Conservation (phyloP, 2,329 filamentous ascomycete species). For the Sporothrix phasma region DNA sequence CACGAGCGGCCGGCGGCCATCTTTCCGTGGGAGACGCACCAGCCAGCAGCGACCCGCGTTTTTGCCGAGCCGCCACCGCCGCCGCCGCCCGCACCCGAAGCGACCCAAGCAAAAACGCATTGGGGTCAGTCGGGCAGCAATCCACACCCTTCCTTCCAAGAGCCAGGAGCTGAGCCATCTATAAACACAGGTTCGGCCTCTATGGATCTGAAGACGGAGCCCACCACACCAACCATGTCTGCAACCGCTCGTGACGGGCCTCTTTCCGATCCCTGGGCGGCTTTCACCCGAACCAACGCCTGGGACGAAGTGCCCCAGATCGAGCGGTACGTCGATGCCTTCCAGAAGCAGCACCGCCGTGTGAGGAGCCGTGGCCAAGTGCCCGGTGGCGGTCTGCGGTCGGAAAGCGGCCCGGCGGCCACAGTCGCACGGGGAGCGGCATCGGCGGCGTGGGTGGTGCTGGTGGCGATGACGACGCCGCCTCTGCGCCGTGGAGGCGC, state of each 20-base stretch:
- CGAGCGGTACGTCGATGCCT: constrained; percentile 69
- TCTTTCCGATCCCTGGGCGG: constrained; percentile 56
- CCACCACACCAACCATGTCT: constrained; percentile 39
- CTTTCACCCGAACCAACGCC: constrained; percentile 69
- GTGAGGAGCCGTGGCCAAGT: constrained; percentile 25
- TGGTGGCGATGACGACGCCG: constrained; percentile 5
- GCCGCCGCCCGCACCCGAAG: constrained; percentile 7
- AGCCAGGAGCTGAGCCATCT: constrained; percentile 25
- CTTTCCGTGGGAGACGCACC: constrained; percentile 81
- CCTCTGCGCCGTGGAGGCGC: constrained; percentile 24
- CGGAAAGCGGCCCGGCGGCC: constrained; percentile 24
- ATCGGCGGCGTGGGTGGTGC: background rate
- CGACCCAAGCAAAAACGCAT: constrained; percentile 23
- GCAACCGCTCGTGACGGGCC: constrained; percentile 33
- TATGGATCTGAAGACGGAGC: constrained; percentile 31
- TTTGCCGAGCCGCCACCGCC: constrained; percentile 41
- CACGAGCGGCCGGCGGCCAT: constrained; percentile 54
- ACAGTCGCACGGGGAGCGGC: background rate
- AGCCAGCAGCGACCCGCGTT: constrained; percentile 51
- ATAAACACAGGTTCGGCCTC: constrained; percentile 28
- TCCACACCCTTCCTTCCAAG: constrained; percentile 15
- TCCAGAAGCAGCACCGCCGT: constrained; percentile 50
- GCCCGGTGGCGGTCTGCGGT: constrained; percentile 10
- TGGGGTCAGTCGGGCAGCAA: constrained; percentile 21
- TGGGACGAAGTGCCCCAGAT: constrained; percentile 93